Conservation (phyloP, 1,284 basidiomycete species). For the Fistulinella staudtii region DNA sequence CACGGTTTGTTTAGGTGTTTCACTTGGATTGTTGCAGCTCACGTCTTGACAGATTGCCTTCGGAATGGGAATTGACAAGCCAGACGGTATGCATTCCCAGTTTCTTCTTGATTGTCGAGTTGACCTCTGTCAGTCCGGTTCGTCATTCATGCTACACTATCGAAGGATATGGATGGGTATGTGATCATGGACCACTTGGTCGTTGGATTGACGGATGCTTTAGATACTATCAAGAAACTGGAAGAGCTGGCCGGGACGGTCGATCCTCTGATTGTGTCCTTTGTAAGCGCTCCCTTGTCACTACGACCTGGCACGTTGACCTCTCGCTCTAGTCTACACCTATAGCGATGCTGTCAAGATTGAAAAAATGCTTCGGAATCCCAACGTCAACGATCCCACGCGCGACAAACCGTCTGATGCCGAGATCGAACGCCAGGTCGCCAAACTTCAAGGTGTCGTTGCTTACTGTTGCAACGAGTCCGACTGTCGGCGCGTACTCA, state of each 20-base stretch:
- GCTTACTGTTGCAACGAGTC: constrained; percentile 79
- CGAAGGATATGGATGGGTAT: constrained; percentile 65
- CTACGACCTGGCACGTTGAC: not conserved
- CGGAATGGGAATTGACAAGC: constrained; percentile 97
- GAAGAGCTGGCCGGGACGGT: constrained; percentile 80
- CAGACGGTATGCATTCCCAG: constrained; percentile 49
- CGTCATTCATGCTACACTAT: constrained; percentile 74
- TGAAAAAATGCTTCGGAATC: constrained; percentile 50
- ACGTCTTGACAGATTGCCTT: constrained; percentile 68
- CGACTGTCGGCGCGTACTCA: constrained; percentile 83
- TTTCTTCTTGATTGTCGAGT: not conserved
- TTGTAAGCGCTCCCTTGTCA: constrained; percentile 34
- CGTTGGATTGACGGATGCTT: constrained; percentile 3
- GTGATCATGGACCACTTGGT: constrained; percentile 8
- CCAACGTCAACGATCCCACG: constrained; percentile 33
- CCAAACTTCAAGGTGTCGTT: constrained; percentile 51
- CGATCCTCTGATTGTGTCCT: constrained; percentile 59
- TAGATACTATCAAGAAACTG: constrained; percentile 82
- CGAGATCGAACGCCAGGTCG: constrained; percentile 57
- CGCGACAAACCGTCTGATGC: constrained; percentile 33
- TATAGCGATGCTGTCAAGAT: constrained; percentile 50
- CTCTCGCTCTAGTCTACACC: constrained; percentile 45
- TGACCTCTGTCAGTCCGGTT: constrained; percentile 52
- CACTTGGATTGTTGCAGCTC: constrained; percentile 10
- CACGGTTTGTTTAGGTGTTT: constrained; percentile 49